Evolutionary conservation across 2,329 filamentous ascomycete species (phyloP), one percentile per base, ranked within the genome.

Genomic region (Neophaeococcomyces aloes): DNA sequence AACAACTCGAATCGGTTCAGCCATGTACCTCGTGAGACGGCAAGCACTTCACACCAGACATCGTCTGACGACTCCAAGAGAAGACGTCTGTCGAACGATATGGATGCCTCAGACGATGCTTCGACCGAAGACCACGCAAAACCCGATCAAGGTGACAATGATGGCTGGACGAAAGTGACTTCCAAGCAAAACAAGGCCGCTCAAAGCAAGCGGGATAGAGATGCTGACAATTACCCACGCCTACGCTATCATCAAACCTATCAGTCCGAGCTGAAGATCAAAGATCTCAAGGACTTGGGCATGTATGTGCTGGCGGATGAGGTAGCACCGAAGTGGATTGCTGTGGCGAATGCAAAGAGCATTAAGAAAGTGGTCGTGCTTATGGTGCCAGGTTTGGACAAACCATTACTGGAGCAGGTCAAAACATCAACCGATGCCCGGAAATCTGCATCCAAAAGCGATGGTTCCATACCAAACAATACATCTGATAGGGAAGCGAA

Each of bases 371-470:
- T 93, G 23, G 88, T 96, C 23, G 76, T 85, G 31, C 68, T 98
- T 52, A 89, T 95, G 83, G 79, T 95, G 8, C 91, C 91, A 8
- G 91, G 91, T 0, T 66, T 98, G 18, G 89, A 96, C 59, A 76
- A 86, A 56, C 83, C 79, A 49, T 91, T 96, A 83, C 94, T 55
- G 6, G 29, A 21, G 23, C 30, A 18, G n/a, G 31, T 21, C n/a
- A 31, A 35, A 13, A 35, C 10, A 21, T 13, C 21, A 15, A 19
- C 11, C 17, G 15, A 15, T 11, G 23, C 21, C 39, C n/a, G 10
- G 11, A n/a, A 31, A 40, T 10, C 23, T 15, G 17, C 23, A 7
- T 29, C n/a, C 15, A 15, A 7, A 23, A 36, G 11, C 8, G 7
- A 38, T 14, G 17, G 17, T 3, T 29, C n/a, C 11, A 13, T 14